A percentile compares a stretch with the other conserved stretches of the same genome.
Evolutionary conservation across 139 green algal species (phyloP).

Genomic region (Astrephomene gubernaculifera): DNA sequence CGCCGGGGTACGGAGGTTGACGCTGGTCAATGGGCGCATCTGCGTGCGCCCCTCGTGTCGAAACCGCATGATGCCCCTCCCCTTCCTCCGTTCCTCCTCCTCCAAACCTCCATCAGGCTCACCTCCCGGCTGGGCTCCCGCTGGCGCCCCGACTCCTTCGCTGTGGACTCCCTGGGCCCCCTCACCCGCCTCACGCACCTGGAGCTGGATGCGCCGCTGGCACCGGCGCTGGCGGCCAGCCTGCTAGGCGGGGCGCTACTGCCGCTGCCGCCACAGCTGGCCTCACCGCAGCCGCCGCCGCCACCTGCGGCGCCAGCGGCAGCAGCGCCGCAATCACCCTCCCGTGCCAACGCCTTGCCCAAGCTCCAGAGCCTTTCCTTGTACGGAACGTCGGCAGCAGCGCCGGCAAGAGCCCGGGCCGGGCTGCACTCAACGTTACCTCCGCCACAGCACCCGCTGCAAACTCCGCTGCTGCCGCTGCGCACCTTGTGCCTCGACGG

Average conservation of each 20-base stretch:
- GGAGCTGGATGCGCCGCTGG: conserved; percentile 7
- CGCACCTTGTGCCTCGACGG: conserved; percentile 3
- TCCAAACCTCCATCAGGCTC: background rate
- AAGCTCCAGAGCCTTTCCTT: background rate
- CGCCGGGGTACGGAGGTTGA: background rate
- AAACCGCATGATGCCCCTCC: background rate
- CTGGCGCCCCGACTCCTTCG: background rate
- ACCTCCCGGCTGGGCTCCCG: background rate
- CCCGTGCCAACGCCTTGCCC: background rate
- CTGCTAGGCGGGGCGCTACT: background rate
- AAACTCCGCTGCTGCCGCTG: background rate
- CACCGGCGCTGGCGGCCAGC: background rate
- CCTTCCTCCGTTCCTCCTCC: background rate
- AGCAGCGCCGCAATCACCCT: background rate
- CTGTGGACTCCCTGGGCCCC: background rate
- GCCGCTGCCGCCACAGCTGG: too few relatives aligned
- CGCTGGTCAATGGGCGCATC: background rate
- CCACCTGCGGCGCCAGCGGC: background rate
- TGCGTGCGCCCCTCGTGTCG: background rate
- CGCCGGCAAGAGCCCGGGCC: background rate
- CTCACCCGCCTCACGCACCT: conserved; percentile 18
- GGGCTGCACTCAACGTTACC: background rate
- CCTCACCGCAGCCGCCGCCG: background rate
- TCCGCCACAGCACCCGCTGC: background rate
- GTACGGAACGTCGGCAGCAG: background rate